phyloP scores from a whole-genome alignment of 345 rosid genomes.

The Pistacia atlantica region DNA sequence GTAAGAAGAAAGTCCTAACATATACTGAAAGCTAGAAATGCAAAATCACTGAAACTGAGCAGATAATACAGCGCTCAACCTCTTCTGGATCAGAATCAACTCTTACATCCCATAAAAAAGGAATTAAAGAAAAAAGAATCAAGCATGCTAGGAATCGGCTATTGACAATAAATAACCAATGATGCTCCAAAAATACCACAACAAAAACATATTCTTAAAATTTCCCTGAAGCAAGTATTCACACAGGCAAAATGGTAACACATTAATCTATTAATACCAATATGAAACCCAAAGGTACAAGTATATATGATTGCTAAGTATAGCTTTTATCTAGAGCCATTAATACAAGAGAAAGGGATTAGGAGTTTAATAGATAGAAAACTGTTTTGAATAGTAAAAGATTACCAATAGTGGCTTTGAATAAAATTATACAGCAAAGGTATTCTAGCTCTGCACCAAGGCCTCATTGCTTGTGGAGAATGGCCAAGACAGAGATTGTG shows the following conservation, averaged over 20 bases:
- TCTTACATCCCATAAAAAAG: not conserved
- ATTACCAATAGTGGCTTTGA: slow-evolving; percentile 89
- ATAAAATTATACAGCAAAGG: slow-evolving; percentile 81
- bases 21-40: not conserved
- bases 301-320: not conserved
- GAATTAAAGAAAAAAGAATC: not conserved
- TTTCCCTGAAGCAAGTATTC: not conserved
- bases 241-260: not conserved
- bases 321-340: not conserved
- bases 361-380: not conserved
- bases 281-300: not conserved
- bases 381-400: slow-evolving; percentile 10
- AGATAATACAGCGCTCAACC: not conserved
- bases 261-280: not conserved
- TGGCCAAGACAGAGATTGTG: slow-evolving; percentile 66
- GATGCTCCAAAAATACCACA: slow-evolving; percentile 2
- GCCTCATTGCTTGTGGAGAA: slow-evolving; percentile 55
- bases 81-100: not conserved
- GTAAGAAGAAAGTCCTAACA: not conserved
- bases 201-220: not conserved
- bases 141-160: not conserved
- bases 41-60: not conserved
- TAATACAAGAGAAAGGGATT: not conserved
- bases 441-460: slow-evolving; percentile 85
- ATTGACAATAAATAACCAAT: not conserved